phyloP scores from a whole-genome alignment of 2,329 filamentous ascomycete species.

The Teratosphaeriaceae sp. region DNA sequence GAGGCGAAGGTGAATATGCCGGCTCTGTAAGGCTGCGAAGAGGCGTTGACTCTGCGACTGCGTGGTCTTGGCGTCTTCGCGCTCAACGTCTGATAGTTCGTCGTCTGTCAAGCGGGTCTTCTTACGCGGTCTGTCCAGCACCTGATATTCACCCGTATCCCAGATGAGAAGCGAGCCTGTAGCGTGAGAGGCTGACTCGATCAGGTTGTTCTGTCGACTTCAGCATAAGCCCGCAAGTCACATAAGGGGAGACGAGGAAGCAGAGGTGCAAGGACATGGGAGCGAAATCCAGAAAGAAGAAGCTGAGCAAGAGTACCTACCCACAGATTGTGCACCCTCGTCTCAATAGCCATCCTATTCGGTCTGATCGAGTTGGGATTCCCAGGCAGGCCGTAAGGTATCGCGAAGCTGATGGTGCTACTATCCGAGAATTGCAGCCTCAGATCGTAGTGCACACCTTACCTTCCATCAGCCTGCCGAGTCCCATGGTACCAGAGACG shows the following conservation, averaged over 20 bases:
- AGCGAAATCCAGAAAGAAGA: slow-evolving; percentile 1
- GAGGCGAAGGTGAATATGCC: slow-evolving; percentile 36
- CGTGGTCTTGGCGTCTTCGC: neutral
- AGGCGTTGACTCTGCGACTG: slow-evolving; percentile 32
- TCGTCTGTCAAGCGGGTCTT: slow-evolving; percentile 27
- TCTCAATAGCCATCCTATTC: slow-evolving; percentile 40
- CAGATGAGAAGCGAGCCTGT: slow-evolving; percentile 41
- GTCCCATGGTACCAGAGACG: neutral
- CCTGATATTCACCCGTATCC: slow-evolving; percentile 40
- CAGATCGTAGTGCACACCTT: slow-evolving; percentile 50
- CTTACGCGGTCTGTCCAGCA: slow-evolving; percentile 25
- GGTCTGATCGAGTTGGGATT: slow-evolving; percentile 34
- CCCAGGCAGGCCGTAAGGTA: slow-evolving; percentile 39
- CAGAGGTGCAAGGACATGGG: neutral
- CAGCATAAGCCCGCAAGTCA: slow-evolving; percentile 9
- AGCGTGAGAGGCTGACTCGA: slow-evolving; percentile 37
- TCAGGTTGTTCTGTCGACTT: slow-evolving; percentile 36
- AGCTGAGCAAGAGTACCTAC: slow-evolving; percentile 20
- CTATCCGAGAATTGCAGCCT: slow-evolving; percentile 62
- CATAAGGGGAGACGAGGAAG: no score
- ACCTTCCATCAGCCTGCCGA: slow-evolving; percentile 12
- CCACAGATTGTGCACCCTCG: slow-evolving; percentile 39
- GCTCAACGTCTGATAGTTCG: slow-evolving; percentile 24
- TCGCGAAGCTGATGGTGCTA: slow-evolving; percentile 55
- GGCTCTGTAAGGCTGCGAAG: slow-evolving; percentile 31